A percentile compares a stretch with the other conserved stretches of the same genome.
phyloP scores from a whole-genome alignment of 2,329 filamentous ascomycete genomes.

The Fusarium longipes region DNA sequence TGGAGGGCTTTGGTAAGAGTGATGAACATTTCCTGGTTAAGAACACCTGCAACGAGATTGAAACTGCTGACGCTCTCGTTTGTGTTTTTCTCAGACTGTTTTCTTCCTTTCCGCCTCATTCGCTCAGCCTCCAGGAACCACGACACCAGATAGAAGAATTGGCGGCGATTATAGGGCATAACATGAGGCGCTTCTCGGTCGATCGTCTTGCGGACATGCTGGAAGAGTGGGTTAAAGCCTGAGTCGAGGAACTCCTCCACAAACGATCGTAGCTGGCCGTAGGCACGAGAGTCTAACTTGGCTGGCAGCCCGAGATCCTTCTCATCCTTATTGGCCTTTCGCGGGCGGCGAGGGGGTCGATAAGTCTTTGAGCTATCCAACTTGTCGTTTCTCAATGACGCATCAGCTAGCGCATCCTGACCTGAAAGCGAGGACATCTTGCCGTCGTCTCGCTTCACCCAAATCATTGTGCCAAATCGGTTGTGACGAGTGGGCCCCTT shows the following conservation, averaged over 20 bases:
- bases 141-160: constrained; percentile 91
- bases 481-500: constrained; percentile 89
- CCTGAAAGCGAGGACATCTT: constrained; percentile 89
- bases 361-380: constrained; percentile 93
- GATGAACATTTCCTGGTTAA: constrained; percentile 96
- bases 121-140: constrained; percentile 95
- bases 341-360: constrained; percentile 77
- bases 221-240: constrained; percentile 92
- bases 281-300: constrained; percentile 77
- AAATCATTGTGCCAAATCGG: constrained; percentile 96
- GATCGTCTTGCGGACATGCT: constrained; percentile 86
- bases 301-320: constrained; percentile 82
- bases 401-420: constrained; percentile 82
- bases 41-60: constrained; percentile 85
- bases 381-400: constrained; percentile 79
- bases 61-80: constrained; percentile 77
- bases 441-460: constrained; percentile 88
- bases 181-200: constrained; percentile 89
- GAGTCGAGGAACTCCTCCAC: constrained; percentile 95
- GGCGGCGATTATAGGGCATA: constrained; percentile 78
- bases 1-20: constrained; percentile 87
- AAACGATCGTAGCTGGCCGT: constrained; percentile 80
- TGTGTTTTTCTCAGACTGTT: constrained; percentile 58
- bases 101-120: constrained; percentile 71
- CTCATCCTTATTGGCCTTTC: constrained; percentile 70